phyloP scores from a whole-genome alignment of 805 yeast species.

The Candida maltosa region DNA sequence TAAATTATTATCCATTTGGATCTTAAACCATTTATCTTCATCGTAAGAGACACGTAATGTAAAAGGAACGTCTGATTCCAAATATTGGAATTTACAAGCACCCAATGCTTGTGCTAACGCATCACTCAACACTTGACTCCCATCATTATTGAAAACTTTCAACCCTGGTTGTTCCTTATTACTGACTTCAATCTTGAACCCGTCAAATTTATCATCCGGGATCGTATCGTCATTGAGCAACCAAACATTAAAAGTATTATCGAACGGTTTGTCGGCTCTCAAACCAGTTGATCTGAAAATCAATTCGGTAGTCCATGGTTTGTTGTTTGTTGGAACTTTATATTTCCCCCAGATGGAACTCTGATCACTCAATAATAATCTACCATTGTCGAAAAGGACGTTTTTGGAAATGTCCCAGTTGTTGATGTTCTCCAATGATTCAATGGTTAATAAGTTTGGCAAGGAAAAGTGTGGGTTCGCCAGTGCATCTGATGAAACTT shows the following conservation, averaged over 20 bases:
- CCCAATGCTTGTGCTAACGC: slow-evolving; percentile 42
- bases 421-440: slow-evolving; percentile 19
- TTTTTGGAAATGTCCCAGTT: slow-evolving; percentile 47
- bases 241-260: slow-evolving; percentile 10
- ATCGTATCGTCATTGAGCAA: slow-evolving; percentile 41
- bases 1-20: slow-evolving; percentile 70
- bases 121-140: slow-evolving; percentile 33
- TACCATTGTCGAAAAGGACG: slow-evolving; percentile 86
- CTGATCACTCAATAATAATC: slow-evolving; percentile 16
- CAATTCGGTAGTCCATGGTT: slow-evolving; percentile 60
- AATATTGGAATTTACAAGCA: slow-evolving; percentile 55
- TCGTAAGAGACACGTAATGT: slow-evolving; percentile 66
- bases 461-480: slow-evolving; percentile 25
- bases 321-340: no score
- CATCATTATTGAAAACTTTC: slow-evolving; percentile 61
- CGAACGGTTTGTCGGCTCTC: slow-evolving; percentile 3
- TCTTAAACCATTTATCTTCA: slow-evolving; percentile 44
- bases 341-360: slow-evolving; percentile 32
- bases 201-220: slow-evolving; percentile 54
- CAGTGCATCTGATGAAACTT: not conserved
- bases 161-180: slow-evolving; percentile 48
- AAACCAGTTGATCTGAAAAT: slow-evolving; percentile 61
- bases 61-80: slow-evolving; percentile 68
- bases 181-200: slow-evolving; percentile 61
- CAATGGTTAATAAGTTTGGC: slow-evolving; percentile 30